A percentile compares a stretch with the other conserved stretches of the same genome.
Evolutionary conservation across 106 monocot species (phyloP).

Genomic region (Platanthera guangdongensis): DNA sequence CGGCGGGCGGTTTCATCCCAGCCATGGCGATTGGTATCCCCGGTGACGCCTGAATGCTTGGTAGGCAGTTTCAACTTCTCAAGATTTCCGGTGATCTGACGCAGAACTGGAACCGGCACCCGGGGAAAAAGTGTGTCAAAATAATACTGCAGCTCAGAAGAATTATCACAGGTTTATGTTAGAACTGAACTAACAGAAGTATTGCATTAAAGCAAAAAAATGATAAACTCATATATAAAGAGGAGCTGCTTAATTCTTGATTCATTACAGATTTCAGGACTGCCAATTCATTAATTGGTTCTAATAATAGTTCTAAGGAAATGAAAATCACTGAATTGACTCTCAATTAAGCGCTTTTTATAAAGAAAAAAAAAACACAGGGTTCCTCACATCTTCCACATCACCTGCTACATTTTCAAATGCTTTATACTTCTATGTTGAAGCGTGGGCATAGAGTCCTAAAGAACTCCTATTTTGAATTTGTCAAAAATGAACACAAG

Average conservation of each 20-base stretch:
- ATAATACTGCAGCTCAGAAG: conserved; percentile 63
- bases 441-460: neutral
- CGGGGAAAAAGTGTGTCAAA: conserved; percentile 91
- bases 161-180: neutral
- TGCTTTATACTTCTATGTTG: neutral
- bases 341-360: neutral
- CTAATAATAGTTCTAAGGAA: neutral
- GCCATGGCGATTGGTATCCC: conserved; percentile 69
- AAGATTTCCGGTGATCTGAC: conserved; percentile 50
- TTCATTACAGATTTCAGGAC: no score
- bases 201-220: neutral
- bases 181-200: neutral
- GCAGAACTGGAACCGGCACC: conserved; percentile 68
- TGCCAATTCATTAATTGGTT: neutral
- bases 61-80: conserved; percentile 77
- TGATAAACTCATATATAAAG: no score
- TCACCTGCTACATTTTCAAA: neutral
- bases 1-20: conserved; percentile 76
- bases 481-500: neutral
- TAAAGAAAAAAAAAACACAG: neutral
- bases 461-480: neutral
- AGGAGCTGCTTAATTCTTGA: no score
- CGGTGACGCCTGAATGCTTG: conserved; percentile 67
- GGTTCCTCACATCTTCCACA: neutral
- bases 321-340: neutral